phyloP scores from a whole-genome alignment of 306 rosid species.

The Trifolium pratense region DNA sequence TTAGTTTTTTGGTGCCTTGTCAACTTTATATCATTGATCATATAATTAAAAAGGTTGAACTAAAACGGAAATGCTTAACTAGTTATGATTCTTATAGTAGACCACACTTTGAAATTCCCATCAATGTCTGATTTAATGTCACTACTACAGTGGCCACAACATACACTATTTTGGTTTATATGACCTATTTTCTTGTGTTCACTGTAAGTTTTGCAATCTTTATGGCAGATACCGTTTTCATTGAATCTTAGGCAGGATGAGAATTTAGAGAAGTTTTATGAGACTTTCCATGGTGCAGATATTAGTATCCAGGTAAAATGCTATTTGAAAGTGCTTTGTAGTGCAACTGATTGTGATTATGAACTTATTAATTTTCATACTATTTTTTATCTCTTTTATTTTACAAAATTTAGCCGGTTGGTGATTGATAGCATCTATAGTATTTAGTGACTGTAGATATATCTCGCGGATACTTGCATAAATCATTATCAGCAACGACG shows the following conservation, averaged over 20 bases:
- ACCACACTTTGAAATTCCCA: no score
- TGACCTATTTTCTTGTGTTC: conserved; percentile 22
- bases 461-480: conserved; percentile 82
- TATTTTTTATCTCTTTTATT: conserved; percentile 1
- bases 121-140: no score
- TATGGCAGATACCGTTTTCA: conserved; percentile 83
- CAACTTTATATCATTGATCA: no score
- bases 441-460: conserved; percentile 81
- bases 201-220: conserved; percentile 24
- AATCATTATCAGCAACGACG: conserved; percentile 73
- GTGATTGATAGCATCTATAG: conserved; percentile 62
- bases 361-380: conserved; percentile 11
- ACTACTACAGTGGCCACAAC: no score
- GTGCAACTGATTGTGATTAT: conserved; percentile 2
- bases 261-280: conserved; percentile 68
- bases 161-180: neutral
- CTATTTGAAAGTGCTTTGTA: conserved; percentile 26
- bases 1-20: neutral
- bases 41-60: no score
- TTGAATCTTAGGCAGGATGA: conserved; percentile 62
- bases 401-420: conserved; percentile 30
- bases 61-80: no score
- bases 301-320: conserved; percentile 80
- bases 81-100: no score
- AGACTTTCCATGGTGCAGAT: conserved; percentile 92